Conservation (phyloP, 306 rosid species). For the Casuarina glauca region DNA sequence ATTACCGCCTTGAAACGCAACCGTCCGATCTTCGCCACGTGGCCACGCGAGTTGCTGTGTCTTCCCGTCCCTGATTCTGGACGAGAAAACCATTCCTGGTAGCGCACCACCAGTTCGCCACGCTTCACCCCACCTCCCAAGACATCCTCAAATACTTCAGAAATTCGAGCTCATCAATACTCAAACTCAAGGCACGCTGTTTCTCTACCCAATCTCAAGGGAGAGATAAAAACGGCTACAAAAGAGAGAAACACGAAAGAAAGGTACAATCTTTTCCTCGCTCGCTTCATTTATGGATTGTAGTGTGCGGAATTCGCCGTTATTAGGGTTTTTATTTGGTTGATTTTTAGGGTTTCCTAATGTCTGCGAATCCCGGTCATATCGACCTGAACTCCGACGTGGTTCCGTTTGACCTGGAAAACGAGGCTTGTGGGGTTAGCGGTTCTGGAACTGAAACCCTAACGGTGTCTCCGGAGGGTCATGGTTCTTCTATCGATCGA, state of each 20-base stretch:
- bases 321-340: conserved; percentile 24
- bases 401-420: conserved; percentile 38
- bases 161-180: neutral
- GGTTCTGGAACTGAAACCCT: conserved; percentile 32
- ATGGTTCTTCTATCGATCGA: conserved; percentile 24
- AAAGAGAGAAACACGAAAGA: neutral
- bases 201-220: neutral
- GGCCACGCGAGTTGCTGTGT: neutral
- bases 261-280: conserved; percentile 25
- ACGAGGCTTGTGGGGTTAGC: conserved; percentile 29
- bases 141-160: no score
- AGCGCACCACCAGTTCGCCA: neutral
- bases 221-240: neutral
- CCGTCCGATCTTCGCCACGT: conserved; percentile 28
- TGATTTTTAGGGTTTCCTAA: conserved; percentile 36
- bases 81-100: conserved; percentile 3
- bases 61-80: conserved; percentile 1
- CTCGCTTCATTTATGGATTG: neutral
- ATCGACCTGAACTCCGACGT: conserved; percentile 54
- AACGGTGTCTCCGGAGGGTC: conserved; percentile 9
- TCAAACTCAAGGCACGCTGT: neutral
- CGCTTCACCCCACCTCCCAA: neutral
- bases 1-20: neutral
- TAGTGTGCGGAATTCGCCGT: neutral
- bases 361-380: conserved; percentile 36